Evolutionary conservation across 495 filamentous ascomycete genomes (phyloP), one percentile per base, ranked within the genome.

Genomic region (Penicillium steckii): DNA sequence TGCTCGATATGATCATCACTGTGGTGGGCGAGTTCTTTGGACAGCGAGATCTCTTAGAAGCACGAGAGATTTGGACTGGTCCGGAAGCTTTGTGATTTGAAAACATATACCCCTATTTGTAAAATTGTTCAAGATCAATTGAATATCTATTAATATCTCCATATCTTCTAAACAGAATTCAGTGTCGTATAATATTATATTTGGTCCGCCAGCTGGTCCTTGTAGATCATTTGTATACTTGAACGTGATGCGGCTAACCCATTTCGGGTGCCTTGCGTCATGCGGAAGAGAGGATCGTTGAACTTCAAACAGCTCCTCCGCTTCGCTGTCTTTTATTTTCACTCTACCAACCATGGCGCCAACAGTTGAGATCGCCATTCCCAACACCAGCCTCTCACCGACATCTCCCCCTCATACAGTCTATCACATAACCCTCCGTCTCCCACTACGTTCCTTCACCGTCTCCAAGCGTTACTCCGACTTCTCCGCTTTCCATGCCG

Each of bases 401-500:
- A 76, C 73, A 26, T 69, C 77, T 23, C 94, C 92, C 59, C 84
- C 90, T 1, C 90, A 87, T 77, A 97, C 94, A 1, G 73, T 89
- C 71, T 98, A 97, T 80, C 90, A 94, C 76, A 91, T 97, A 68
- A 86, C 84, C 27, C 78, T 97, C 57, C 86, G 89, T 52, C 85
- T 93, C 3, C 91, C 94, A 8, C 84, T 98, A 46, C 88, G 90
- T 52, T 90, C 89, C 46, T 90, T 90, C 66, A 87, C 86, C 62
- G 78, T 96, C 53, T 84, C 86, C 55, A 97, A 97, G 72, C 91
- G 94, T 60, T 98, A 97, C 81, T 92, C 86, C 48, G 95, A 97
- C 67, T 97, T 98, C 72, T 73, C 77, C 41, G 67, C 81, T 52
- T 85, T 98, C 50, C 85, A 98, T 76, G 59, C 67, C n/a, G 59